These are phyloP conservation scores for Cajanus cajan DNA, from an alignment of 306 rosid species.

Conservation along the genomic window DNA sequence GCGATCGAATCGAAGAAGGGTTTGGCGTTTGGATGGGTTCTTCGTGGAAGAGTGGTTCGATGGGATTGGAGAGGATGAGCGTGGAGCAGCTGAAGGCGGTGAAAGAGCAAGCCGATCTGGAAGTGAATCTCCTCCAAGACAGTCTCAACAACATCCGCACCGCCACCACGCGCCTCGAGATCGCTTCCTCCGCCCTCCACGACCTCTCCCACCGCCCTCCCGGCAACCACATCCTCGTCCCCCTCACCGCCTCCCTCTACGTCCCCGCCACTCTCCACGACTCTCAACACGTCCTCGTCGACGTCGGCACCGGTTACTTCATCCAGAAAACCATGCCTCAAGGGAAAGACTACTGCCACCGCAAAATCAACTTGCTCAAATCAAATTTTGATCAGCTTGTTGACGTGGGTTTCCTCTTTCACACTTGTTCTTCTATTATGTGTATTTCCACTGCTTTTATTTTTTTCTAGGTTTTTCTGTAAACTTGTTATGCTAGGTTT, in stretches of 20 bases:
- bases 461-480: neutral
- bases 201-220: constrained; percentile 84
- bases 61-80: constrained; percentile 73
- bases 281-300: constrained; percentile 63
- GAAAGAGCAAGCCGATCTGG: constrained; percentile 83
- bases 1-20: no score
- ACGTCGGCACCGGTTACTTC: constrained; percentile 96
- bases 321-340: constrained; percentile 85
- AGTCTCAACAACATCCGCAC: constrained; percentile 85
- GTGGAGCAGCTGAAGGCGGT: constrained; percentile 76
- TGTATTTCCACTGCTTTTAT: neutral
- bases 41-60: constrained; percentile 45
- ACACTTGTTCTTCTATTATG: no score
- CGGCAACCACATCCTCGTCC: constrained; percentile 75
- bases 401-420: constrained; percentile 46
- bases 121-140: constrained; percentile 83
- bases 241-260: constrained; percentile 93
- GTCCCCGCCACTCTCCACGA: constrained; percentile 86
- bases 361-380: constrained; percentile 81
- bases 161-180: constrained; percentile 84
- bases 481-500: neutral
- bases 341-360: constrained; percentile 87
- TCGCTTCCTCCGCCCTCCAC: constrained; percentile 72
- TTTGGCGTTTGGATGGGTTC: constrained; percentile 51
- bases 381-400: constrained; percentile 92